Percentiles rank a stretch among this genome's conserved stretches.
Evolutionary conservation across 2,329 filamentous ascomycete genomes (phyloP).

Genomic region (Fusarium algeriense): DNA sequence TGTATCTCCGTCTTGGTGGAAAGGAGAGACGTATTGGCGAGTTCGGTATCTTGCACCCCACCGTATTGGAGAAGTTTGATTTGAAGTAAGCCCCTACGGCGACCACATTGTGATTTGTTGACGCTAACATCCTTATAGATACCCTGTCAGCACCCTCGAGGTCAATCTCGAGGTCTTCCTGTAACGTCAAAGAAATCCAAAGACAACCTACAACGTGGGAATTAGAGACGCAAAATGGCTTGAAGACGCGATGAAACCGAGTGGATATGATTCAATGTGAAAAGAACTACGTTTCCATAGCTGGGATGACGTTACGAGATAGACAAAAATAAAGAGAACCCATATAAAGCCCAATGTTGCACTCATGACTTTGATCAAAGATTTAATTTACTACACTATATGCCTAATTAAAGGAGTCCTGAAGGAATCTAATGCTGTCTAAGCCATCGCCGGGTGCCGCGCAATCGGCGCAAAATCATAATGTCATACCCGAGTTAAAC

Average conservation of each 20-base stretch:
- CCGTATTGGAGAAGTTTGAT: conserved; percentile 93
- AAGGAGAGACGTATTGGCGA: conserved; percentile 84
- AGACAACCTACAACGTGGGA: conserved; percentile 29
- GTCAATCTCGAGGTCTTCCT: conserved; percentile 95
- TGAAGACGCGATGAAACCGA: conserved; percentile 26
- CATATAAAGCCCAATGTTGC: conserved; percentile 12
- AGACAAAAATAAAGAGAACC: conserved; percentile 44
- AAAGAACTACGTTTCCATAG: conserved; percentile 35
- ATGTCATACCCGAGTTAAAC: conserved; percentile 21
- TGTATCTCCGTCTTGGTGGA: conserved; percentile 80
- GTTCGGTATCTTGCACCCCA: conserved; percentile 94
- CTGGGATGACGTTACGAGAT: conserved; percentile 43
- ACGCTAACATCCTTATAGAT: conserved; percentile 61
- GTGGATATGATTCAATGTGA: conserved; percentile 36
- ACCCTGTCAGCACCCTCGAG: conserved; percentile 93
- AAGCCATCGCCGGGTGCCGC: conserved; percentile 9
- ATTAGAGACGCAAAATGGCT: conserved; percentile 12
- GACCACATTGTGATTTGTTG: not conserved
- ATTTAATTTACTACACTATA: conserved; percentile 6
- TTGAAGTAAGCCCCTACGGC: conserved; percentile 70
- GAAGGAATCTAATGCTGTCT: conserved; percentile 18
- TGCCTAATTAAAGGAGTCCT: conserved; percentile 1
- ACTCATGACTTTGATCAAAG: not conserved
- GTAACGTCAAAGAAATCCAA: conserved; percentile 57
- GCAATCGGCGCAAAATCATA: not conserved